These are phyloP conservation scores for Jacaranda mimosifolia DNA, from an alignment of 257 asterid genomes.

Conservation along the genomic window DNA sequence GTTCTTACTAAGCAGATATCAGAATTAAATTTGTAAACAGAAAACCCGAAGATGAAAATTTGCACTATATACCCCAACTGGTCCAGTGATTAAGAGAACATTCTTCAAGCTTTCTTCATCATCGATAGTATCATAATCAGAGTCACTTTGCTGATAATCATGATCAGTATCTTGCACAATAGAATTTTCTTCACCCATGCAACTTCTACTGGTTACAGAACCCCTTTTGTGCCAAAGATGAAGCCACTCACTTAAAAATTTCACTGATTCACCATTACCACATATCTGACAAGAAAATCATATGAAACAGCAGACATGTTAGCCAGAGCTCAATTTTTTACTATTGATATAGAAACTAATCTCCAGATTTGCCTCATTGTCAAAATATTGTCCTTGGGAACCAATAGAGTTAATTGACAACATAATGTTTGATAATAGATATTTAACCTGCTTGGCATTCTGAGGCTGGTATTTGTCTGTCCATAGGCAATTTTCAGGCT, in stretches of 20 bases:
- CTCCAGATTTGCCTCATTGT: constrained; percentile 7
- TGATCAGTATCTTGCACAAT: constrained; percentile 47
- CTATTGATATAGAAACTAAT: constrained; percentile 5
- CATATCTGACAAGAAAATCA: constrained; percentile 69
- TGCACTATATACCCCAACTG: constrained; percentile 85
- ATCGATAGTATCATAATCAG: constrained; percentile 56
- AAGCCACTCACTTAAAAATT: constrained; percentile 84
- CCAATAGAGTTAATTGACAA: not conserved
- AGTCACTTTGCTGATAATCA: constrained; percentile 63
- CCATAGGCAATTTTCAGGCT: constrained; percentile 77
- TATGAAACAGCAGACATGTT: not conserved
- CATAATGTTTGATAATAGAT: constrained; percentile 13
- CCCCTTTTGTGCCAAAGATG: constrained; percentile 81
- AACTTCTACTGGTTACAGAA: constrained; percentile 49
- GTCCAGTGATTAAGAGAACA: constrained; percentile 91
- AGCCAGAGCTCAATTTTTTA: constrained; percentile 4
- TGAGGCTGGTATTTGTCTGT: constrained; percentile 89
- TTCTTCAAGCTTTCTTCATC: constrained; percentile 77
- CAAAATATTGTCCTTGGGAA: constrained; percentile 12
- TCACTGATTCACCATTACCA: constrained; percentile 83
- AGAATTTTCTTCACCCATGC: constrained; percentile 43
- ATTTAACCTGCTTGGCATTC: constrained; percentile 78
- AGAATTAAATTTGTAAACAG: constrained; percentile 13
- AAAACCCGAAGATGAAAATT: constrained; percentile 30
- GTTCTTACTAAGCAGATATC: constrained; percentile 27